Conservation (phyloP, 495 filamentous ascomycete genomes). For the Penicillium roqueforti region DNA sequence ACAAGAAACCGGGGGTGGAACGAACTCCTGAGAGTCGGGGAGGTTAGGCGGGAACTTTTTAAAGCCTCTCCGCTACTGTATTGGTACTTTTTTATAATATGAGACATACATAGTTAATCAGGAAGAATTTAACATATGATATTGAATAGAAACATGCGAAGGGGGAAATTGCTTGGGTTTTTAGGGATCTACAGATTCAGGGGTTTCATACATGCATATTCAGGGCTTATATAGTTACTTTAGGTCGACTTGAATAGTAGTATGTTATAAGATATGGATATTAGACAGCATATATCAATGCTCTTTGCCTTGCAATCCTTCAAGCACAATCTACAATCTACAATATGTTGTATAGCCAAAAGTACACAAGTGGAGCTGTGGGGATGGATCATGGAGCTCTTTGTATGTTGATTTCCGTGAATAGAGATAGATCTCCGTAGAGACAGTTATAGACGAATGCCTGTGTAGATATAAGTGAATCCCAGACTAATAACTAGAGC, state of each 20-base stretch:
- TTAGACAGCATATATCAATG: background rate
- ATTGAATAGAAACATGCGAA: background rate
- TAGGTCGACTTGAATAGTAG: too few relatives aligned
- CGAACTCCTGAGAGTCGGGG: background rate
- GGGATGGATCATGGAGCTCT: background rate
- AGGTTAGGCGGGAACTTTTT: background rate
- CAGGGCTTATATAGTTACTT: too few relatives aligned
- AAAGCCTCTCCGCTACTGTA: background rate
- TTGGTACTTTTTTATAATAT: background rate
- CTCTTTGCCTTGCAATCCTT: background rate
- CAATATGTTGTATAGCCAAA: background rate
- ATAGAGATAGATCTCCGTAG: background rate
- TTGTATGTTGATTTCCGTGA: background rate
- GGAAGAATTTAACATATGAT: background rate
- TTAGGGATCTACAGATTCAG: background rate
- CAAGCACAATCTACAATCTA: background rate
- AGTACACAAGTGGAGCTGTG: background rate
- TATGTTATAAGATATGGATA: background rate
- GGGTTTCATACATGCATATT: constrained; percentile 2
- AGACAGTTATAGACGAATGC: background rate
- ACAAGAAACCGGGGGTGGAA: background rate
- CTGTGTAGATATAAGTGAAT: background rate
- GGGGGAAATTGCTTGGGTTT: background rate
- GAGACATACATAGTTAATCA: background rate
- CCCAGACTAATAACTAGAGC: too few relatives aligned